Evolutionary conservation across 768 basidiomycete genomes (phyloP).

Genomic region (Phaffia australis): DNA sequence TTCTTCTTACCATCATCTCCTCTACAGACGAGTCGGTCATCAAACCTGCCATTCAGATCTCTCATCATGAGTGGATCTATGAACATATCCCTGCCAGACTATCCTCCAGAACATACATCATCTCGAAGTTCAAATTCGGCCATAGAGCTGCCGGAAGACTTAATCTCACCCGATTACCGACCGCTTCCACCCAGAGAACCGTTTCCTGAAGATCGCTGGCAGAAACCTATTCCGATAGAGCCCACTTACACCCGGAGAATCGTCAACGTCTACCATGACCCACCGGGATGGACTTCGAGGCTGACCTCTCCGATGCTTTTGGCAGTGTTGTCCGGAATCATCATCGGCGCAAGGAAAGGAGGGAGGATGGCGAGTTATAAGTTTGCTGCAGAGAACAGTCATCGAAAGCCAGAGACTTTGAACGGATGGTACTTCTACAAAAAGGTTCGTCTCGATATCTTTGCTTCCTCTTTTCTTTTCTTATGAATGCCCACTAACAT

Average conservation of each 20-base stretch:
- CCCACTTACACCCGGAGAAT: constrained; percentile 18
- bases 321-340: background rate
- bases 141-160: background rate
- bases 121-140: background rate
- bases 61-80: too few species aligned
- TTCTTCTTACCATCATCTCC: background rate
- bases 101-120: too few species aligned
- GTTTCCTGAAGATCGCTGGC: background rate
- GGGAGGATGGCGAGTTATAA: background rate
- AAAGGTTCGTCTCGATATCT: constrained; percentile 2
- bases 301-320: background rate
- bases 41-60: too few species aligned
- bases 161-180: constrained; percentile 13
- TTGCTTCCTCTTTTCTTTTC: background rate
- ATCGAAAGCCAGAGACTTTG: constrained; percentile 11
- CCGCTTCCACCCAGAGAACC: background rate
- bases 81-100: too few species aligned
- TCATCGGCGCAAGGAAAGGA: background rate
- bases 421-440: constrained; percentile 11
- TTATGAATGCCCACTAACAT: background rate
- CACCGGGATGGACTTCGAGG: too few species aligned
- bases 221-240: constrained; percentile 24
- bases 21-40: too few species aligned
- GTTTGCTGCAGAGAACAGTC: constrained; percentile 9
- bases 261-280: too few species aligned